Percentiles rank a stretch among this genome's conserved stretches.
phyloP scores from a whole-genome alignment of 306 rosid species.

The Vigna angularis region DNA sequence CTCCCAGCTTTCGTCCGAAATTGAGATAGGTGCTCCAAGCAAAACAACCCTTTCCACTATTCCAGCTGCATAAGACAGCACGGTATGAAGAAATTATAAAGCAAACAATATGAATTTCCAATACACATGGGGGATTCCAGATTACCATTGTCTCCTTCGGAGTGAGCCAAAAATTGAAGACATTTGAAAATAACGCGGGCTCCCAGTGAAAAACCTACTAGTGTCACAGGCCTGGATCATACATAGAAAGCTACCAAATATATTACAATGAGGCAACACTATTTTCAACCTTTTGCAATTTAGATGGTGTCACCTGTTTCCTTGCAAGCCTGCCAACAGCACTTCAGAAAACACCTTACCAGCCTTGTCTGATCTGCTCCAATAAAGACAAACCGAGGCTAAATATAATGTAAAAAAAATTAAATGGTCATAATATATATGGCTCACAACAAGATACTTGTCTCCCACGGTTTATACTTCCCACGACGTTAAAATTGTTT shows the following conservation, averaged over 20 bases:
- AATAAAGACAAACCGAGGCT: constrained; percentile 34
- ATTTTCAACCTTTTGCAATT: constrained; percentile 40
- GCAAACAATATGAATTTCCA: constrained; percentile 30
- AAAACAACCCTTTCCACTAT: constrained; percentile 71
- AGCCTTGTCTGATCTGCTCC: constrained; percentile 71
- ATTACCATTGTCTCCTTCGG: constrained; percentile 65
- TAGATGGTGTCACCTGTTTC: constrained; percentile 65
- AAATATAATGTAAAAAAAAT: constrained; percentile 22
- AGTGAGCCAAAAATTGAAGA: constrained; percentile 59
- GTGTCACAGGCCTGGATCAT: constrained; percentile 76
- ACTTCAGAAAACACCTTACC: constrained; percentile 75
- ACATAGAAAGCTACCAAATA: constrained; percentile 43
- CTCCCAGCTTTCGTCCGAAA: constrained; percentile 64
- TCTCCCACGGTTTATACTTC: too few relatives aligned
- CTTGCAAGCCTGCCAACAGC: constrained; percentile 62
- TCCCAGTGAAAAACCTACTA: constrained; percentile 71
- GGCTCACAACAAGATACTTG: not conserved
- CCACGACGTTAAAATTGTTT: not conserved
- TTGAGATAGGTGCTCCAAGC: constrained; percentile 77
- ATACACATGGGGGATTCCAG: constrained; percentile 18
- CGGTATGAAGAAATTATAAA: constrained; percentile 14
- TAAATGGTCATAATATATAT: constrained; percentile 16
- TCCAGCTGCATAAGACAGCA: constrained; percentile 56
- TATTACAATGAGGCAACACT: constrained; percentile 33
- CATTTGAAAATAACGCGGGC: constrained; percentile 74